Evolutionary conservation across 2,329 filamentous ascomycete genomes (phyloP), one percentile per base, ranked within the genome.

Genomic region (Claviceps sp.): DNA sequence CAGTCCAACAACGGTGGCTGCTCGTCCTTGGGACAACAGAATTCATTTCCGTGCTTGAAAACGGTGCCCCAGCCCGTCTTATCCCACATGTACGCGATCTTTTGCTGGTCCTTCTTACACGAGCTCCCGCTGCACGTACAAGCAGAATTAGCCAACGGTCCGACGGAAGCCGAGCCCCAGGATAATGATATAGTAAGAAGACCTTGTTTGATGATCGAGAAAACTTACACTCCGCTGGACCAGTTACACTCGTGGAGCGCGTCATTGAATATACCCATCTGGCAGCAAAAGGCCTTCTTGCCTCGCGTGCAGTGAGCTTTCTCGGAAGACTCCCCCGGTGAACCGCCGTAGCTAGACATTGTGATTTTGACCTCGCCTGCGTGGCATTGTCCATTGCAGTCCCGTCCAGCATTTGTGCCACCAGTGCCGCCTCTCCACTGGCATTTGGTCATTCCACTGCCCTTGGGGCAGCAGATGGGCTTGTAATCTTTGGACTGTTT

Each of bases 331-430:
- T 50, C 51, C 22, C 48, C 16, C 41, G 51, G 37, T 16, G 24
- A 34, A 6, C 55, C 52, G 7, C 54, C 54, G 8, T 40, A 46
- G 13, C 34, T 16, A 2, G 55, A 57, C 20, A 48, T 45, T 18
- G 46, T 51, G 11, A 57, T 48, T 7, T 18, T 56, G 1, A 53
- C 47, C 16, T 57, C 56, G 11, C 54, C 52, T 1, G 40, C 43
- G 37, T 57, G 56, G 38, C 56, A 57, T 34, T 54, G 52, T 7
- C 56, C 54, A 22, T 57, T 53, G 47, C 56, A 57, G 47, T 52
- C 53, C n/a, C 43, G 16, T 30, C 43, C 43, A 16, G 43, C 24
- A 9, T 45, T 45, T 30, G 43, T 45, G 43, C 43, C 43, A 11
- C 43, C 41, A 24, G 50, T 52, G n/a, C 40, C 37, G 7, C 55